Conservation (phyloP, 2,329 filamentous ascomycete species). For the Venturia oleaginea region DNA sequence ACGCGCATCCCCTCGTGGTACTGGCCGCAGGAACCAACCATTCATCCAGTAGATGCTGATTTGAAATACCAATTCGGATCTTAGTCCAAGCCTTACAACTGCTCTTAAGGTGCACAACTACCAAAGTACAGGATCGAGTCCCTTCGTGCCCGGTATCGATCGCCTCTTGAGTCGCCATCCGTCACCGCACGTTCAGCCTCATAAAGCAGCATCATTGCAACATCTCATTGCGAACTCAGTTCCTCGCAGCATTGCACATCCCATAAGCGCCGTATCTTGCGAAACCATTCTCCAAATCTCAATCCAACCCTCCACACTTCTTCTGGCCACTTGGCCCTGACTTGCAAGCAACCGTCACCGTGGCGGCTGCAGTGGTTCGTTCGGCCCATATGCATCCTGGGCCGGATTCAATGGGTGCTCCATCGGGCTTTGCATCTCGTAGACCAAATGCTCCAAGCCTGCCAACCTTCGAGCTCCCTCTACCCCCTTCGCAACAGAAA, state of each 20-base stretch:
- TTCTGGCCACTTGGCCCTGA: constrained; percentile 32
- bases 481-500: constrained; percentile 19
- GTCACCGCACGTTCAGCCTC: constrained; percentile 8
- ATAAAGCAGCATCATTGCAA: constrained; percentile 7
- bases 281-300: not conserved
- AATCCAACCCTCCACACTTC: not conserved
- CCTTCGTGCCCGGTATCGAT: not conserved
- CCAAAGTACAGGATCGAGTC: constrained; percentile 8
- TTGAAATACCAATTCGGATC: not conserved
- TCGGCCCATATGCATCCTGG: constrained; percentile 54
- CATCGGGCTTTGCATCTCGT: constrained; percentile 60
- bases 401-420: constrained; percentile 48
- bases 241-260: not conserved
- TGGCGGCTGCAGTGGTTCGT: constrained; percentile 54
- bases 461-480: constrained; percentile 58
- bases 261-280: not conserved
- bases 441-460: constrained; percentile 61
- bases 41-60: not conserved
- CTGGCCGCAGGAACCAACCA: constrained; percentile 3
- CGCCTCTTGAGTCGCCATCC: not conserved
- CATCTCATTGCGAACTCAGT: not conserved
- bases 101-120: constrained; percentile 5
- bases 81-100: not conserved
- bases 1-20: constrained; percentile 8
- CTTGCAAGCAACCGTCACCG: constrained; percentile 43